Conservation (phyloP, 192 early-diverging fungal genomes). For the Gamsiella multidivaricata region DNA sequence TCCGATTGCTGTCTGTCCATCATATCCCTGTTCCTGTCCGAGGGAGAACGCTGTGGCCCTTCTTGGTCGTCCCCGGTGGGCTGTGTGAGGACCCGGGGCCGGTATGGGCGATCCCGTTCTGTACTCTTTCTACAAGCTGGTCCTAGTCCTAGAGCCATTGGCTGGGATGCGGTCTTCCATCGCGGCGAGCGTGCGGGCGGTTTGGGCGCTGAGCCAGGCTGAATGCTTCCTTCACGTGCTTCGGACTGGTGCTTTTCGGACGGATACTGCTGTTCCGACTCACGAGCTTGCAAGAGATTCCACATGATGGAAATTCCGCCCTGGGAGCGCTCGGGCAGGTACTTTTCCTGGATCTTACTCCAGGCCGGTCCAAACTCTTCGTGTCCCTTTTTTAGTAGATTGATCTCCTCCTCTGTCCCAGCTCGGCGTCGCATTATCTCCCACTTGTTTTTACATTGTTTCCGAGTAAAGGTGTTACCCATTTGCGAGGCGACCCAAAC, state of each 20-base stretch:
- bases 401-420: conserved; percentile 42
- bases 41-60: not conserved
- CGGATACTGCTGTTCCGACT: conserved; percentile 17
- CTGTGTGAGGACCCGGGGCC: not conserved
- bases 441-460: conserved; percentile 55
- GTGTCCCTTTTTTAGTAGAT: conserved; percentile 22
- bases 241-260: not conserved
- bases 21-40: not conserved
- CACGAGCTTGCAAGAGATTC: conserved; percentile 35
- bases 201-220: not conserved
- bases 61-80: conserved; percentile 2
- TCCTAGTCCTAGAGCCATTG: not conserved
- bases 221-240: not conserved
- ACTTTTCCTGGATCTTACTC: conserved; percentile 53
- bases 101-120: conserved; percentile 7
- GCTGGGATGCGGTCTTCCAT: not conserved
- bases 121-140: not conserved
- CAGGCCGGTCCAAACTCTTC: conserved; percentile 44
- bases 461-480: conserved; percentile 51
- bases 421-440: conserved; percentile 51
- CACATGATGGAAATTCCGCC: conserved; percentile 53
- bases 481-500: conserved; percentile 54
- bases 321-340: conserved; percentile 44
- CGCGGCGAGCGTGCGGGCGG: not conserved
- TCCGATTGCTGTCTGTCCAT: not conserved